Conservation (phyloP, 306 rosid species). For the Prunus campanulata region DNA sequence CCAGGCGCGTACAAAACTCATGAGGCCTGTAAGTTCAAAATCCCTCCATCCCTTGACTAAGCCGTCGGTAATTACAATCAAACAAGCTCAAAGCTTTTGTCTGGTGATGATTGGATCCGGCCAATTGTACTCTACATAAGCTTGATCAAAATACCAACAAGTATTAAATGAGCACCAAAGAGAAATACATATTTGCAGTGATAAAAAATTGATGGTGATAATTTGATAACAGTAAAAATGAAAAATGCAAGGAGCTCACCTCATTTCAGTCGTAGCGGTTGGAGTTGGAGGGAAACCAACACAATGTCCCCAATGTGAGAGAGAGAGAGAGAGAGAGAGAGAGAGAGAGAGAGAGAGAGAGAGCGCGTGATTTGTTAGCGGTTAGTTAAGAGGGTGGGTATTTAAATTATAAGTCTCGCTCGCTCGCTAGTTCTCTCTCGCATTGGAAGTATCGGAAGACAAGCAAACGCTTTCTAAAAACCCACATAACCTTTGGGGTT, state of each 20-base stretch:
- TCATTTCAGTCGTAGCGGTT: background rate
- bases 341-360: background rate
- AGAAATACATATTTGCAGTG: background rate
- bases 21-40: background rate
- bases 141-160: no score
- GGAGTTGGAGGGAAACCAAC: conserved; percentile 4
- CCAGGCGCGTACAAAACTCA: background rate
- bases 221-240: background rate
- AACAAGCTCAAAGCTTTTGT: background rate
- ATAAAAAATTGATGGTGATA: no score
- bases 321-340: background rate
- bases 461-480: background rate
- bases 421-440: background rate
- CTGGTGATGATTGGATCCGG: background rate
- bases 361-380: conserved; percentile 16
- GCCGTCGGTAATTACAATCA: background rate
- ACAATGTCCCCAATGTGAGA: background rate
- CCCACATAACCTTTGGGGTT: background rate
- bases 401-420: background rate
- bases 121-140: no score
- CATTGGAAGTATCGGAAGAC: conserved; percentile 41
- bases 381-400: conserved; percentile 21
- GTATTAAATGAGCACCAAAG: no score
- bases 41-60: background rate
- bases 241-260: background rate